Evolutionary conservation across 1,284 basidiomycete genomes (phyloP).

Genomic region (Ganoderma leucocontextum): DNA sequence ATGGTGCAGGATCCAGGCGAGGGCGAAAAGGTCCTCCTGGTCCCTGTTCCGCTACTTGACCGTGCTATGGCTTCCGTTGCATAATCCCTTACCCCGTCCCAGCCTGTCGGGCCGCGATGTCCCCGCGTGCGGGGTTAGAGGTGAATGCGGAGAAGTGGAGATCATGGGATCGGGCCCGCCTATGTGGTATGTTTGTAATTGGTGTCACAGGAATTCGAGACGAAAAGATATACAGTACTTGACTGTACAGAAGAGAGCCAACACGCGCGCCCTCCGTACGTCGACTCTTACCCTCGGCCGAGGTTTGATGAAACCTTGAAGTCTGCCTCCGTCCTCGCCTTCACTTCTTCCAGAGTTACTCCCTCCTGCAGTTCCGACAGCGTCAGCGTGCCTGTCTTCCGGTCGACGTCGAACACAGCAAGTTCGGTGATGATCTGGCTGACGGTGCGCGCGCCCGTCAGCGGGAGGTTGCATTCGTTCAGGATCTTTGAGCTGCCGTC

Average conservation of each 20-base stretch:
- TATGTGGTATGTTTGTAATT: background rate
- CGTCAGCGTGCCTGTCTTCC: slow-evolving; percentile 74
- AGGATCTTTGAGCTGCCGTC: slow-evolving; percentile 92
- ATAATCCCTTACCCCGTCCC: slow-evolving; percentile 3
- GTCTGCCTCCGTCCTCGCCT: slow-evolving; percentile 85
- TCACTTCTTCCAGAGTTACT: slow-evolving; percentile 85
- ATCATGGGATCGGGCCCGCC: slow-evolving; percentile 7
- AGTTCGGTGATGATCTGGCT: slow-evolving; percentile 95
- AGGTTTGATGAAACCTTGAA: slow-evolving; percentile 63
- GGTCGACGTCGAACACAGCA: slow-evolving; percentile 91
- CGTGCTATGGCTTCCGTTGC: slow-evolving; percentile 2
- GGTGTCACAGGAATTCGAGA: slow-evolving; percentile 7
- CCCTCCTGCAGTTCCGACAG: slow-evolving; percentile 89
- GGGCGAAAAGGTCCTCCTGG: background rate
- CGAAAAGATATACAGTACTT: slow-evolving; percentile 8
- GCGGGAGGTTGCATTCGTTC: slow-evolving; percentile 82
- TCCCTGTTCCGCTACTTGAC: slow-evolving; percentile 8
- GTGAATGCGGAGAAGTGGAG: slow-evolving; percentile 9
- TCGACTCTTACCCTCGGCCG: slow-evolving; percentile 37
- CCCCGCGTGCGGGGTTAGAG: background rate
- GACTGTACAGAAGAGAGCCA: background rate
- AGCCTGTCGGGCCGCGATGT: background rate
- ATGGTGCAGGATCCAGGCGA: slow-evolving; percentile 9
- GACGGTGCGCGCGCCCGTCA: slow-evolving; percentile 89
- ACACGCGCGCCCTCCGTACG: slow-evolving; percentile 1